phyloP scores from a whole-genome alignment of 257 asterid genomes.

The Echites panduratus region DNA sequence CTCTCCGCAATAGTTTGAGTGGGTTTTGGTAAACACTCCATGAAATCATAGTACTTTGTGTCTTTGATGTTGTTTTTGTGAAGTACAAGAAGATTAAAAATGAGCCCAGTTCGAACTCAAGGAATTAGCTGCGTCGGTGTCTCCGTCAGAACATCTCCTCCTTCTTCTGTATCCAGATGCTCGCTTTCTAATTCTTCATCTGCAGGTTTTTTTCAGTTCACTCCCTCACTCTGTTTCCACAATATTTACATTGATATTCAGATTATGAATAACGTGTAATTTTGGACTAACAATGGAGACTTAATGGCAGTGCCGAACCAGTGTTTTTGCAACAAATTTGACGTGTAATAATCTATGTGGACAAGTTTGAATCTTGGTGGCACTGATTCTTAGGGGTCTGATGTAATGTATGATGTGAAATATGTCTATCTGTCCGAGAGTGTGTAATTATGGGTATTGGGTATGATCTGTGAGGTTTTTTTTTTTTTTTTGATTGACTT shows the following conservation, averaged over 20 bases:
- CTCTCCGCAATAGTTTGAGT: background rate
- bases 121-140: conserved; percentile 23
- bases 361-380: background rate
- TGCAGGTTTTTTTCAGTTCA: background rate
- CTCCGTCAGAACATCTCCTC: conserved; percentile 12
- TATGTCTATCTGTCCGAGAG: background rate
- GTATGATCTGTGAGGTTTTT: background rate
- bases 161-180: conserved; percentile 19
- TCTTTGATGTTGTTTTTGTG: background rate
- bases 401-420: background rate
- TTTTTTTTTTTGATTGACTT: background rate
- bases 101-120: conserved; percentile 16
- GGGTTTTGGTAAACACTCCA: background rate
- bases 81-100: conserved; percentile 5
- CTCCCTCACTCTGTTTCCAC: background rate
- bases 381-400: background rate
- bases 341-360: background rate
- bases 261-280: background rate
- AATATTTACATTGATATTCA: background rate
- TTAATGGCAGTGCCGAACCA: background rate
- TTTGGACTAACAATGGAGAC: background rate
- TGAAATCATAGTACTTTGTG: background rate
- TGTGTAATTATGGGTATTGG: background rate
- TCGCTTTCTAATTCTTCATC: conserved; percentile 5
- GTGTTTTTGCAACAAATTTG: background rate